Evolutionary conservation across 176 grass and related monocot species (phyloP), one percentile per base, ranked within the genome.

Genomic region (Typha latifolia): DNA sequence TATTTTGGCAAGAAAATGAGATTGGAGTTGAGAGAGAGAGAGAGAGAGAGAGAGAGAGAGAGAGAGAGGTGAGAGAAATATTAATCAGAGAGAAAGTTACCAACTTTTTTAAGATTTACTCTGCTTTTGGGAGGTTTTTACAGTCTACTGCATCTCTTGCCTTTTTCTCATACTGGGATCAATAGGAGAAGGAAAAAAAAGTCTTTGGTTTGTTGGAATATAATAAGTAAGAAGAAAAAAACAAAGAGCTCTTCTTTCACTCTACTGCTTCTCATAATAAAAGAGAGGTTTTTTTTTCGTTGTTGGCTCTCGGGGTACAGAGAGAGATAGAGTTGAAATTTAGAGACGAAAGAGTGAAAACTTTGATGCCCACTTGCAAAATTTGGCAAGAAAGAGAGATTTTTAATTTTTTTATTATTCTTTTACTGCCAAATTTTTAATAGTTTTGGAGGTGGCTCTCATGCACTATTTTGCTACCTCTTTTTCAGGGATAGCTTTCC

Each of bases 71-170:
- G 24, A 64, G 62, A 64, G 62, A 43, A 29, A 65, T 24, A 65
- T 24, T 18, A 37, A 65, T 16, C 12, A 37, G 63, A 47, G 32
- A 65, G 12, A 65, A 65, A 65, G 63, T 34, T 65, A 47, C 63
- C 63, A 32, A 65, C 63, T 65, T 65, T 65, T 43, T 47, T 21
- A 61, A 65, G 53, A 59, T 59, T 59, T 59, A 59, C 53, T 59
- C 20, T 59, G 8, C 10, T 21, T 57, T 21, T 10, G 16, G 16
- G 20, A 57, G n/a, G 20, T 59, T 59, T 59, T 59, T 19, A 16
- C 53, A 59, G 53, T 59, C 53, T 59, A 59, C 53, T 59, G 51
- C 53, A 16, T 59, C 53, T 21, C 20, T 59, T 59, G 16, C n/a
- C 53, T 59, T 19, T 21, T 19, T 9, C n/a, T 12, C 3, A 6